Base-by-base conservation (phyloP, 345 rosid genomes). In the Sisymbrium altissimum region DNA sequence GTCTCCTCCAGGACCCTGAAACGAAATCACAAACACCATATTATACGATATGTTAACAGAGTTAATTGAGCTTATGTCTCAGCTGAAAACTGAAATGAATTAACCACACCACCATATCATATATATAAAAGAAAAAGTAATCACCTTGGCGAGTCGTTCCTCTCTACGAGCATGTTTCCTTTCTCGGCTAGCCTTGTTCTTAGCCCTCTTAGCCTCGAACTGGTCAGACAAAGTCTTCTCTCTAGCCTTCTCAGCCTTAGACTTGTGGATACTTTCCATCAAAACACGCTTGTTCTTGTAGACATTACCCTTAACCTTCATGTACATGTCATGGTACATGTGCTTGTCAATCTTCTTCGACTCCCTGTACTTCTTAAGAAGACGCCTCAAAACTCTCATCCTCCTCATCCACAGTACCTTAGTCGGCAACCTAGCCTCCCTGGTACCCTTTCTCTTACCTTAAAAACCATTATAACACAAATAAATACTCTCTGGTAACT, bases 271-370 rank as follows among this genome's bases (percentile, higher is more conserved):
- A 58, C 95, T 89, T 75, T 94, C 99, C 99, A 94, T 94, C 61
- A 94, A 78, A 9, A 94, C 99, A 59, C 97, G 83, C 84, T 94
- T 94, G 86, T 94, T 94, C 86, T 94, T 94, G 46, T 84, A 94
- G 9, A 92, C 98, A 52, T 94, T 94, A 76, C 98, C 98, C 83
- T 94, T 94, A 41, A 89, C 97, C 77, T 79, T 89, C 99, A 94
- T 92, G 93, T 92, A 94, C 99, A 94, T 94, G 79, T 92, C 97
- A 18, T 94, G 99, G 79, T 94, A 94, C 97, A 94, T 94, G 68
- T 94, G 99, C 75, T 76, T 94, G 83, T 94, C 99, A 79, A 94
- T 92, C 88, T 94, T 94, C 86, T 92, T 92, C 0, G 96, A 40
- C 70, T 94, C 99, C 10, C 97, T 63, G 60, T 94, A 94, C 78